Percentiles rank a stretch among this genome's conserved stretches.
Evolutionary conservation across 192 early-diverging fungal genomes (phyloP).

Genomic region (Coemansia asiatica): DNA sequence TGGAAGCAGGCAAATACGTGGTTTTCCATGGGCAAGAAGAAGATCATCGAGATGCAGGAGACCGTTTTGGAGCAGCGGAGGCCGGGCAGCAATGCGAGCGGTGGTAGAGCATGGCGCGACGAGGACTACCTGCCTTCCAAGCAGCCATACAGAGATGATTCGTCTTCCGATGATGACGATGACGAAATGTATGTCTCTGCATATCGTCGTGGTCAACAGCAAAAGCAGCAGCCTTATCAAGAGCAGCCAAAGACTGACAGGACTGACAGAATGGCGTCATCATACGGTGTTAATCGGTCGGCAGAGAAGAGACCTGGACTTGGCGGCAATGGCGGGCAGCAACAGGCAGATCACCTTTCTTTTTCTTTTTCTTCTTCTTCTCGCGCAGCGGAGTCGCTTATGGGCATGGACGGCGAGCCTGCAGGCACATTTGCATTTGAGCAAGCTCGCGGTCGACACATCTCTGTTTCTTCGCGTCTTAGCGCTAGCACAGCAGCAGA

Average conservation of each 20-base stretch:
- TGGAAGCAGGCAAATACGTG: conserved; percentile 57
- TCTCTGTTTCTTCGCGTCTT: neutral
- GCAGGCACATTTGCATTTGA: conserved; percentile 1
- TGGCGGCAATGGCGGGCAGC: neutral
- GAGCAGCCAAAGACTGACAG: neutral
- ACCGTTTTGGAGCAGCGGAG: conserved; percentile 36
- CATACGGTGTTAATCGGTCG: neutral
- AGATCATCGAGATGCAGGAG: conserved; percentile 53
- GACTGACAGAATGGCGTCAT: neutral
- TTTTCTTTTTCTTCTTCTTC: no score
- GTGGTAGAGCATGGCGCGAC: conserved; percentile 8
- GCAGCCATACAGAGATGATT: conserved; percentile 34
- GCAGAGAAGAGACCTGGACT: neutral
- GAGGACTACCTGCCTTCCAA: conserved; percentile 13
- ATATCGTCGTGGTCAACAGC: conserved; percentile 22
- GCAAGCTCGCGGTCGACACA: conserved; percentile 3
- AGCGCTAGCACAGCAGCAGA: neutral
- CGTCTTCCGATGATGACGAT: conserved; percentile 37
- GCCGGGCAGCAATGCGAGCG: conserved; percentile 2
- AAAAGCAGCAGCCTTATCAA: neutral
- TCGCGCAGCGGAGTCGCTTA: conserved; percentile 7
- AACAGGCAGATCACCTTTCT: neutral
- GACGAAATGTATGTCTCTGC: conserved; percentile 29
- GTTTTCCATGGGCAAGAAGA: conserved; percentile 57
- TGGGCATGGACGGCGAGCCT: conserved; percentile 10